A percentile compares a stretch with the other conserved stretches of the same genome.
phyloP scores from a whole-genome alignment of 2,329 filamentous ascomycete genomes.

The Hymenoscyphus linearis region DNA sequence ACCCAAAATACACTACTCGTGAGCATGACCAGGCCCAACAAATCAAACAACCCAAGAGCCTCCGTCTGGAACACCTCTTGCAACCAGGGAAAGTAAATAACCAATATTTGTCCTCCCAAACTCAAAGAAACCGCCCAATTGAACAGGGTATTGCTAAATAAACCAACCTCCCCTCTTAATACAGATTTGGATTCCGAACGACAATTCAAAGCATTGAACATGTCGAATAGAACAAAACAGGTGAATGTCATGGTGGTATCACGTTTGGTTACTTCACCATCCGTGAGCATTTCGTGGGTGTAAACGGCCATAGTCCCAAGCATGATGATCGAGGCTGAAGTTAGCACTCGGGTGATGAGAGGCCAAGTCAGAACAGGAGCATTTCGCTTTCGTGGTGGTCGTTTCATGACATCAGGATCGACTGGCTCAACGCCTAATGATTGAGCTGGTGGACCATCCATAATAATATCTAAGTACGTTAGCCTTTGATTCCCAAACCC shows the following conservation, averaged over 20 bases:
- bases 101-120: constrained; percentile 77
- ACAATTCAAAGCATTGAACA: constrained; percentile 97
- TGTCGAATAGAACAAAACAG: constrained; percentile 97
- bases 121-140: constrained; percentile 91
- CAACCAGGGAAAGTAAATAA: constrained; percentile 91
- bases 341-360: constrained; percentile 79
- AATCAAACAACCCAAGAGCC: constrained; percentile 66
- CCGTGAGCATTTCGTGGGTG: constrained; percentile 80
- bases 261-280: constrained; percentile 78
- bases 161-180: constrained; percentile 74
- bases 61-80: constrained; percentile 97
- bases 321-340: constrained; percentile 86
- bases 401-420: constrained; percentile 88
- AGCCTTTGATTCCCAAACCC: constrained; percentile 5
- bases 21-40: constrained; percentile 66
- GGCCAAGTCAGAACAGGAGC: constrained; percentile 86
- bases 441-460: constrained; percentile 97
- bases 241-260: constrained; percentile 99
- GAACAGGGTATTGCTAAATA: constrained; percentile 88
- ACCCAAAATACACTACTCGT: constrained; percentile 93
- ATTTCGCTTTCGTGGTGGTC: constrained; percentile 78
- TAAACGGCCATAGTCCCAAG: constrained; percentile 87
- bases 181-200: constrained; percentile 88
- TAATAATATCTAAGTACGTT: constrained; percentile 75
- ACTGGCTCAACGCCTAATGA: constrained; percentile 94